Evolutionary conservation across 768 basidiomycete genomes (phyloP), one percentile per base, ranked within the genome.

Genomic region (Kwoniella shandongensis): DNA sequence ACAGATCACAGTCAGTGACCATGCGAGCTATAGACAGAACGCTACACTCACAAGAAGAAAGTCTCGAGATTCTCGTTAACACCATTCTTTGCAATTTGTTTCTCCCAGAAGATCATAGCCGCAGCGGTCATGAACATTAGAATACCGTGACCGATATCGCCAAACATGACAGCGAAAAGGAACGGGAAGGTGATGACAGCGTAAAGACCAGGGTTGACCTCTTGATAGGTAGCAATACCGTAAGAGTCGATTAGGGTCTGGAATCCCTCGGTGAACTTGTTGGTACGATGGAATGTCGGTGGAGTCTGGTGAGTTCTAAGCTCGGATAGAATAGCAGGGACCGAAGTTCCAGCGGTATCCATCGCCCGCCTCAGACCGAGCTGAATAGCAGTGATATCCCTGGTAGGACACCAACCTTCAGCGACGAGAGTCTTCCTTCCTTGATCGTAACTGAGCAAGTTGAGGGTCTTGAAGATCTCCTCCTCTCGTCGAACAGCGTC

Each of bases 161-260:
- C 96, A 74, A 99, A 99, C 96, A 99, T 99, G 79, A 99, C 90
- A 4, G 91, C 94, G 69, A 98, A 99, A 65, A 99, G 78, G 85
- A 99, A 98, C 0, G 96, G 96, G 85, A 96, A 96, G 1, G 92
- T 96, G 66, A 79, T 78, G 59, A 78, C 77, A 46, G 79, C 91
- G 77, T 94, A 94, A 26, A 98, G 78, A 51, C 93, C 96, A 18
- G 96, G 94, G 74, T 98, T 98, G 74, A 92, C 86, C 77, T 99
- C 96, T 74, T 97, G 89, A 74, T 99, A 98, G 1, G 84, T 86
- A 13, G 91, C 89, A 49, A 90, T 85, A 69, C 94, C 96, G 72
- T 99, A 99, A 48, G 88, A 87, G 77, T 99, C 96, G 86, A 99
- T 96, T 78, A 99, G 93, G 35, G 88, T 84, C 78, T 99, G 96